Evolutionary conservation across 768 basidiomycete species (phyloP).

Genomic region (Leucocoprinus birnbaumii): DNA sequence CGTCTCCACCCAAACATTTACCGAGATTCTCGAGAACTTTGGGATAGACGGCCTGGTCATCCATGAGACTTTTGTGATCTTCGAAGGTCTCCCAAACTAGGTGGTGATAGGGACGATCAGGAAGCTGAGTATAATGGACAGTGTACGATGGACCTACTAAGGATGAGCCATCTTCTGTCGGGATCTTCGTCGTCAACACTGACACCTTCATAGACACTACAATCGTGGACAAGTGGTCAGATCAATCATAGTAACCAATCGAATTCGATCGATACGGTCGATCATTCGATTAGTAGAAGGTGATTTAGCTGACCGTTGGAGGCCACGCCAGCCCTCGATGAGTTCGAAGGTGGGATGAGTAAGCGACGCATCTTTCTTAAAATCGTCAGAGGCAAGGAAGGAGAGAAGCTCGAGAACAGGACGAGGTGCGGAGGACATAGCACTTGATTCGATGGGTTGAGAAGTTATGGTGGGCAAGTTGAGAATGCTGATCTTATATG

Average conservation of each 20-base stretch:
- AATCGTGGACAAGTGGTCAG: not conserved
- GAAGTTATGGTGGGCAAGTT: not conserved
- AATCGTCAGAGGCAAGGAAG: constrained; percentile 3
- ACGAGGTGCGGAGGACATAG: not conserved
- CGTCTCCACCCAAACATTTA: not conserved
- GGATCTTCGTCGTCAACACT: constrained; percentile 7
- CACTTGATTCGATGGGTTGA: not conserved
- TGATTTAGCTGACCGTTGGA: not conserved
- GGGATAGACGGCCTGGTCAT: not conserved
- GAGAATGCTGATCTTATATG: not conserved
- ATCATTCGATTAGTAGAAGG: not conserved
- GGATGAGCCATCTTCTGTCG: not conserved
- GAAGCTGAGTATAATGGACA: not conserved
- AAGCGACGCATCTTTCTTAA: not conserved
- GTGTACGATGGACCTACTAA: not conserved
- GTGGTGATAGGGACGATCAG: not conserved
- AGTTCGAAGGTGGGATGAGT: not conserved
- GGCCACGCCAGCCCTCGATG: not conserved
- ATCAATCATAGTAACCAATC: not conserved
- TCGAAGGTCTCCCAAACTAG: constrained; percentile 6
- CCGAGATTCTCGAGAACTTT: not conserved
- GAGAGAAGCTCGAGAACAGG: constrained; percentile 1
- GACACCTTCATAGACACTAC: constrained; percentile 3
- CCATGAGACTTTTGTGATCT: constrained; percentile 4
- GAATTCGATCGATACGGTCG: not conserved